Evolutionary conservation across 129 eudicot genomes (phyloP), one percentile per base, ranked within the genome.

Genomic region (Chrysanthemum seticuspe): DNA sequence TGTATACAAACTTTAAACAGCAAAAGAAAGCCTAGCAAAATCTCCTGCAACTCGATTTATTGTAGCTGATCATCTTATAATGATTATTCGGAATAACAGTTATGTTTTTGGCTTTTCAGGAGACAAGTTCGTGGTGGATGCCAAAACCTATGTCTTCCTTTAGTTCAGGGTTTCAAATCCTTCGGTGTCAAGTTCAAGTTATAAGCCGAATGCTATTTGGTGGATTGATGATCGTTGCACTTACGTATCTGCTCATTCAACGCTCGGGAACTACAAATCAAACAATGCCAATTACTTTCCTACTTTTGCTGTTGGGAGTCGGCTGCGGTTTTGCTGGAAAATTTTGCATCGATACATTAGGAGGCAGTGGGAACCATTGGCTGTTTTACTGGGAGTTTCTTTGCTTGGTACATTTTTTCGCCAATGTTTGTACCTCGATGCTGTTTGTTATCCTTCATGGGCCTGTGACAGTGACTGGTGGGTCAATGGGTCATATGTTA

Each of bases 361-460:
- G 99, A 34, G 99, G 99, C 51, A 89, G 87, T 16, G 99, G 99
- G 51, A 15, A 71, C 76, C 88, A 66, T 53, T 95, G 99, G 99
- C 80, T 95, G 65, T 0, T 88, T 10, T 86, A 77, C 47, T 95
- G 97, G 97, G 96, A 86, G 73, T 72, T 62, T 70, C 67, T 88
- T 36, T 95, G 99, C 74, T 78, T 72, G 59, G 67, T 90, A 50
- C 97, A 95, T 74, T 81, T 95, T 68, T 76, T 90, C 52, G 78
- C 93, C 45, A 85, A 78, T 31, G 21, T 76, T 10, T 90, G 79
- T 13, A 84, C 83, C 18, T 74, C 94, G 0, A 62, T 55, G 62
- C 48, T 95, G 60, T 90, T 68, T 16, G 0, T 4, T 12, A 59
- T 86, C 34, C 96, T 95, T 62, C 70, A 95, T n/a, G 99, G 99